Base-by-base conservation (phyloP, 2,329 filamentous ascomycete species). In the Claviceps digitariae region DNA sequence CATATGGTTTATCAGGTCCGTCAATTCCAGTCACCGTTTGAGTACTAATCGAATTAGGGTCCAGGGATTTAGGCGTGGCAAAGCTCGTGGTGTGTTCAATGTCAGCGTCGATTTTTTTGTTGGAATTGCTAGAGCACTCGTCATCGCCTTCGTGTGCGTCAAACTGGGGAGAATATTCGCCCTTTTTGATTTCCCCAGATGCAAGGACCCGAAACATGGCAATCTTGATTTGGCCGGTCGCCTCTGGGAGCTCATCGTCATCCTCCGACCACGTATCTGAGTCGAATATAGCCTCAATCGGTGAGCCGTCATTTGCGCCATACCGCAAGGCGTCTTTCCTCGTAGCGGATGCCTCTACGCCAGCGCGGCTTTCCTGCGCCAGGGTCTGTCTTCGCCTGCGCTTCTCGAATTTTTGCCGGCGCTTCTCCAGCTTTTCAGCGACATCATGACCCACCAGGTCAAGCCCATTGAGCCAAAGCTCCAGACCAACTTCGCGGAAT, bases 1-100 rank as follows among this genome's bases (percentile, higher is more conserved):
- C 93, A 70, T 95, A 98, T 3, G 94, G 93, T 69, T 91, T 93
- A 57, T 97, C 91, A 21, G 90, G 90, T 0, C 90, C 88, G 67
- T 98, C 93, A 57, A 97, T 95, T 20, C 91, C 93, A 9, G 93
- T 97, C n/a, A 98, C 93, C 0, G 93, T 98, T 71, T 98, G 93
- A 2, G 93, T 98, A 65, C 90, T 97, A 65, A 98, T 98, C 2
- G 89, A 90, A 72, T 96, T 96, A 0, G 91, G 91, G 71, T 97
- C 94, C 52, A 96, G 76, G 1, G 89, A 86, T 76, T 96, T 97
- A 15, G 90, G 91, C 71, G 96, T 95, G 10, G 91, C 91, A 69
- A 97, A 97, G 66, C 90, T 95, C 8, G 93, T 97, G 2, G 93
- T 97, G 67, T 98, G 93, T 69, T 97, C 93, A 54, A 96, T 81